Evolutionary conservation across 768 basidiomycete species (phyloP).

Genomic region (Naganishia kalamii): DNA sequence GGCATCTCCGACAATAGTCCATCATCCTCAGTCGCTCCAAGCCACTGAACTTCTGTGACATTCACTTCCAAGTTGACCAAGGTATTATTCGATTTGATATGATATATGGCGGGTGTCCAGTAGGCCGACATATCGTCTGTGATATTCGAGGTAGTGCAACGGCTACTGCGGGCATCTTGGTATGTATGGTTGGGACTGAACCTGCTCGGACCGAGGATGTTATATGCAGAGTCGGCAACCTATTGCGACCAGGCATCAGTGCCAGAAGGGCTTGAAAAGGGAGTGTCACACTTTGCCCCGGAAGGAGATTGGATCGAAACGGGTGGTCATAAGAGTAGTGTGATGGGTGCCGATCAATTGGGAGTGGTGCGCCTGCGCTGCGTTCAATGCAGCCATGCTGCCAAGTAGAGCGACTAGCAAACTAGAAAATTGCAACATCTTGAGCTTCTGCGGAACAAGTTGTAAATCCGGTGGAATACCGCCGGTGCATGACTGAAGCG

Average conservation of each 20-base stretch:
- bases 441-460: too few relatives aligned
- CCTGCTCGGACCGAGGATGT: neutral
- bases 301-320: neutral
- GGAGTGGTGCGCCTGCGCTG: neutral
- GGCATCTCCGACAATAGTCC: neutral
- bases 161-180: constrained; percentile 25
- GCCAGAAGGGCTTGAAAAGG: neutral
- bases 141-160: constrained; percentile 31
- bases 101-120: constrained; percentile 16
- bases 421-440: neutral
- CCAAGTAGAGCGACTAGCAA: neutral
- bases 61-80: neutral
- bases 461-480: too few relatives aligned
- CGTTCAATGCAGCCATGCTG: neutral
- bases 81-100: constrained; percentile 18
- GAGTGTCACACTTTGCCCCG: neutral
- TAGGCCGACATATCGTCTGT: constrained; percentile 37
- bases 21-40: neutral
- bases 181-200: constrained; percentile 10
- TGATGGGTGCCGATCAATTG: neutral
- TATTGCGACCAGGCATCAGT: neutral
- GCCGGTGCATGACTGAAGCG: too few relatives aligned
- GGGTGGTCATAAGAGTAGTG: neutral
- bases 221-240: neutral
- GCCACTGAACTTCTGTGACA: neutral